Base-by-base conservation (phyloP, 306 rosid genomes). In the Quercus alba region DNA sequence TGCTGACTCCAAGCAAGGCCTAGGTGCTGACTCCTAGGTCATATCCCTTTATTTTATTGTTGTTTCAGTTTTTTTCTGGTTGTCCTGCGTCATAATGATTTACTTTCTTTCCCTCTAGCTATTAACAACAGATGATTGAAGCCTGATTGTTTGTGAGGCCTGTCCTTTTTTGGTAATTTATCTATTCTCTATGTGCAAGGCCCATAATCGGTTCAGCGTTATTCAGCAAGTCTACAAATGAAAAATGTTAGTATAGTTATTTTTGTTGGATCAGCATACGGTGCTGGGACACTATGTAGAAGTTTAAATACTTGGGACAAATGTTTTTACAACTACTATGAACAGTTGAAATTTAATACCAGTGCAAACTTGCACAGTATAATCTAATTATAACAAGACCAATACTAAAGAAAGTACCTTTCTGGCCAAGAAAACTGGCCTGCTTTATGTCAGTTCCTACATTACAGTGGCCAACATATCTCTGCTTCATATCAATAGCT, bases 371-470 rank as follows among this genome's bases (percentile, higher is more conserved):
- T 74, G 31, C 49, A 62, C 9, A 5, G 58, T 15, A 72, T 28
- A 19, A 18, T 56, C 44, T 57, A 62, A 41, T 31, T 68, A 51
- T 44, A 70, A 46, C 75, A 56, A 52, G 76, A 78, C 28, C 51
- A 61, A 15, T 14, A 23, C 21, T 15, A 28, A 38, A 75, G 20
- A 73, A 80, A 35, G 78, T 85, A 95, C 99, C 99, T 91, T 86
- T 90, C 84, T 88, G 97, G 77, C 99, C 99, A 73, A 95, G 98
- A 89, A 95, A 95, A 86, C 75, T 95, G 76, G 99, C 99, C 78
- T 95, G 99, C 74, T 95, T 95, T 80, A 95, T 95, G 83, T 95
- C 99, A 72, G 99, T 95, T 80, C 99, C 99, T 77, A 90, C 84
- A 80, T 95, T 95, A 82, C 98, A 93, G 71, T 95, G 99, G 68